phyloP scores from a whole-genome alignment of 1,284 basidiomycete genomes.

The Phenoliferia sp. region DNA sequence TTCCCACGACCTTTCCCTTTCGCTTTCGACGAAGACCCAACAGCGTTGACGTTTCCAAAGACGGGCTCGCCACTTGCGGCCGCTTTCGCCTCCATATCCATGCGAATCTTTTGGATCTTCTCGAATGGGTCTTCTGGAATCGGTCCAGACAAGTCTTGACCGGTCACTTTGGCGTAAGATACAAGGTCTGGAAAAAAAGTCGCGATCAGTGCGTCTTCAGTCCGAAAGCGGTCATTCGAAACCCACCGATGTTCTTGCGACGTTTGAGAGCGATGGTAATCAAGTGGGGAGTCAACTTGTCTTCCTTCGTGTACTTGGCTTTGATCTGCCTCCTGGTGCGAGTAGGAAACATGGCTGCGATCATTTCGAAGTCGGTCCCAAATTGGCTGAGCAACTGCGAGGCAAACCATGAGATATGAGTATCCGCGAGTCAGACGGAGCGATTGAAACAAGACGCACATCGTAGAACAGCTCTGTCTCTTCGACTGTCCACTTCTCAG shows the following conservation, averaged over 20 bases:
- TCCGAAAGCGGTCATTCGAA: neutral
- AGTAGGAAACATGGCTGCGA: slow-evolving; percentile 74
- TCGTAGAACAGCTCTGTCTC: slow-evolving; percentile 82
- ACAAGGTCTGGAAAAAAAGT: slow-evolving; percentile 19
- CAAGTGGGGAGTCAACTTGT: slow-evolving; percentile 61
- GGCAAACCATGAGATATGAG: neutral
- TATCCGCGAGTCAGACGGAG: neutral
- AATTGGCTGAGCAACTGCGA: slow-evolving; percentile 73
- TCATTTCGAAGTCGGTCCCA: slow-evolving; percentile 87
- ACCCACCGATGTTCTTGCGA: slow-evolving; percentile 30
- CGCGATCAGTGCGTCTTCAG: neutral
- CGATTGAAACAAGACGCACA: slow-evolving; percentile 53
- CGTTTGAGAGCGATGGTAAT: slow-evolving; percentile 36
- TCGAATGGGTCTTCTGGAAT: slow-evolving; percentile 35
- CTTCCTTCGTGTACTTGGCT: slow-evolving; percentile 83
- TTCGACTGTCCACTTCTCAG: slow-evolving; percentile 73
- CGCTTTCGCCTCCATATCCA: slow-evolving; percentile 5
- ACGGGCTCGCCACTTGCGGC: neutral
- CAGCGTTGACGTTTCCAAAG: neutral
- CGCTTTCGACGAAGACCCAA: neutral
- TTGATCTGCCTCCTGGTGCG: slow-evolving; percentile 84
- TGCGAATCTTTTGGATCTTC: slow-evolving; percentile 25
- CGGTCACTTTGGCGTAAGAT: slow-evolving; percentile 22
- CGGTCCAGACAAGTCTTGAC: slow-evolving; percentile 29
- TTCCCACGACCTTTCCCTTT: slow-evolving; percentile 1